These are phyloP conservation scores for Paraconiothyrium sp. DNA, from an alignment of 2,329 filamentous ascomycete genomes.

Conservation along the genomic window DNA sequence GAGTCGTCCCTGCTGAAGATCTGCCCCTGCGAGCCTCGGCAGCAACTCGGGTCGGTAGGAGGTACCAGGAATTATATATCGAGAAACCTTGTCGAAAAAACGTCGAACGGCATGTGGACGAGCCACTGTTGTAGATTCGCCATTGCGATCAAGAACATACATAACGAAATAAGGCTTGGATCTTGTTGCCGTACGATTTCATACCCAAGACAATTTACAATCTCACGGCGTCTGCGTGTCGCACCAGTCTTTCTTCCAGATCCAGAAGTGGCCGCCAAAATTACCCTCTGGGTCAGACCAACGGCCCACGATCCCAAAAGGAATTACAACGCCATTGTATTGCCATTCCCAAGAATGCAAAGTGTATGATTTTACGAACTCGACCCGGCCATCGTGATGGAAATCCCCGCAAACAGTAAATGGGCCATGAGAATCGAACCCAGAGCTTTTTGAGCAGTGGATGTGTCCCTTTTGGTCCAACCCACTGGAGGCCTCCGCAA, in stretches of 20 bases:
- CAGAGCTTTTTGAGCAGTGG: conserved; percentile 23
- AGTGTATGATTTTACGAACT: conserved; percentile 28
- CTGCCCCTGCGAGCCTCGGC: too few relatives aligned
- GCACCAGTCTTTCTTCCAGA: conserved; percentile 39
- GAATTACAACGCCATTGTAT: conserved; percentile 30
- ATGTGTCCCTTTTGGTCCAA: conserved; percentile 14
- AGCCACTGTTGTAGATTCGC: too few relatives aligned
- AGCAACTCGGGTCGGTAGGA: too few relatives aligned
- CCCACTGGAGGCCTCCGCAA: neutral
- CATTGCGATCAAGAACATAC: too few relatives aligned
- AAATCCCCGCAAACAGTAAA: conserved; percentile 30
- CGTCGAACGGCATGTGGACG: too few relatives aligned
- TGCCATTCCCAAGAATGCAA: conserved; percentile 18
- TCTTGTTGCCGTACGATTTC: neutral
- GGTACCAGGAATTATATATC: too few relatives aligned
- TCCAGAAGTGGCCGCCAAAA: conserved; percentile 39
- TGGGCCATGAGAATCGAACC: conserved; percentile 24
- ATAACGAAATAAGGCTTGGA: neutral
- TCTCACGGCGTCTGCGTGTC: neutral
- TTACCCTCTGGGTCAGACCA: conserved; percentile 22
- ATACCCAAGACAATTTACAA: neutral
- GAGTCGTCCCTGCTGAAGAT: too few relatives aligned
- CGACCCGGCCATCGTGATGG: conserved; percentile 26
- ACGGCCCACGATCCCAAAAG: conserved; percentile 36
- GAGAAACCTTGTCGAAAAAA: too few relatives aligned